phyloP scores from a whole-genome alignment of 2,329 filamentous ascomycete species.

The Plectosphaerella cucumerina region DNA sequence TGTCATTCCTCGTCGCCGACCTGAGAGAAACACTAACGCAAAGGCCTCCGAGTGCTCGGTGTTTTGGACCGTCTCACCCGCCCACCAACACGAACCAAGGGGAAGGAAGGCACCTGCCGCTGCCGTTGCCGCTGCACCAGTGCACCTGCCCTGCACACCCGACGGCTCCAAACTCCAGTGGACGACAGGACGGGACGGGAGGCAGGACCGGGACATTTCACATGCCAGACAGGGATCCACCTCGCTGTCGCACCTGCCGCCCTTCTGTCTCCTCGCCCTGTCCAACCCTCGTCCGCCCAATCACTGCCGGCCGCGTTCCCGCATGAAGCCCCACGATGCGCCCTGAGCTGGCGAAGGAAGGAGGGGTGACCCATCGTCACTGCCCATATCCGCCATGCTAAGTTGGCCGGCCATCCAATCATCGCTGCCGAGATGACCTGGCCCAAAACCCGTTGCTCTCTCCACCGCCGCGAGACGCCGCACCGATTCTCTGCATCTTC shows the following conservation, averaged over 20 bases:
- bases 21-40: no score
- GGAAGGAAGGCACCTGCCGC: no score
- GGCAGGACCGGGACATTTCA: not conserved
- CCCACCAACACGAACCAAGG: no score
- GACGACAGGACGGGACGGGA: not conserved
- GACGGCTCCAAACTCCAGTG: not conserved
- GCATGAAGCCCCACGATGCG: not conserved
- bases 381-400: not conserved
- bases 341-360: not conserved
- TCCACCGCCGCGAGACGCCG: slow-evolving; percentile 1
- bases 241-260: not conserved
- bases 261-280: not conserved
- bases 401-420: not conserved
- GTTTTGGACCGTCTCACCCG: no score
- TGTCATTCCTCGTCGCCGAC: not conserved
- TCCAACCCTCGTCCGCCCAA: not conserved
- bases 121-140: not conserved
- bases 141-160: not conserved
- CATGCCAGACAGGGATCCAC: not conserved
- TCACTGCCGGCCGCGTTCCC: not conserved
- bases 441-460: not conserved
- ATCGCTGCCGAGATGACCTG: not conserved
- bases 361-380: not conserved
- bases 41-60: not conserved
- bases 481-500: not conserved